These are phyloP conservation scores for Synchytrium microbalum DNA, from an alignment of 371 early-diverging fungal species.

Conservation along the genomic window DNA sequence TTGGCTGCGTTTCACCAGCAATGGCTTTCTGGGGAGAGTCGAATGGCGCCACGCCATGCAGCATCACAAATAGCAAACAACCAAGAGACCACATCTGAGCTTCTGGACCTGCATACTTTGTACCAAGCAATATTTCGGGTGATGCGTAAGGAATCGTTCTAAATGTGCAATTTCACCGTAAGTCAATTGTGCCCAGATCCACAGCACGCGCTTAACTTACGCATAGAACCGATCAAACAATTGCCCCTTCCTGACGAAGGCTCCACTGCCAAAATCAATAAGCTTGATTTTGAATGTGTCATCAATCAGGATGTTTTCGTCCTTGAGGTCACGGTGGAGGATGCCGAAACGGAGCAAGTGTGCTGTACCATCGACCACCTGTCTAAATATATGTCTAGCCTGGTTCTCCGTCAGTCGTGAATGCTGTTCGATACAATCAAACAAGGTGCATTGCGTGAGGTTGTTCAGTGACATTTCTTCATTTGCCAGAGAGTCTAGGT, in stretches of 20 bases:
- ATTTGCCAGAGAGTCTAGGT: too few relatives aligned
- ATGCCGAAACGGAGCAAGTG: slow-evolving; percentile 43
- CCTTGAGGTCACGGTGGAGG: slow-evolving; percentile 67
- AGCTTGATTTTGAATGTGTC: slow-evolving; percentile 49
- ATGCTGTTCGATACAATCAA: slow-evolving; percentile 7
- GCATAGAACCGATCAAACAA: slow-evolving; percentile 52
- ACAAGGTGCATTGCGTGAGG: background rate
- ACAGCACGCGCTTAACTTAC: too few relatives aligned
- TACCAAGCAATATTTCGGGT: slow-evolving; percentile 69
- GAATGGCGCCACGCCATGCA: slow-evolving; percentile 66
- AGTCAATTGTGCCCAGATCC: too few relatives aligned
- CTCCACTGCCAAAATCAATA: slow-evolving; percentile 74
- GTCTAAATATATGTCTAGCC: slow-evolving; percentile 45
- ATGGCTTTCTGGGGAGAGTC: slow-evolving; percentile 33
- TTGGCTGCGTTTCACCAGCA: slow-evolving; percentile 39
- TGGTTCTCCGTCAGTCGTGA: slow-evolving; percentile 6
- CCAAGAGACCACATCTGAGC: slow-evolving; percentile 79
- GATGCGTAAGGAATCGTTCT: slow-evolving; percentile 47
- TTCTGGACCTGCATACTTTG: slow-evolving; percentile 62
- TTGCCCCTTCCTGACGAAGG: slow-evolving; percentile 18
- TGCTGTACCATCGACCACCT: slow-evolving; percentile 58
- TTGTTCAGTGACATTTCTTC: background rate
- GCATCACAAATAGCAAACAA: slow-evolving; percentile 54
- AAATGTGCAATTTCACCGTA: slow-evolving; percentile 22
- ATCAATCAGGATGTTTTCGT: slow-evolving; percentile 52